These are phyloP conservation scores for Ambispora gerdemannii DNA, from an alignment of 192 early-diverging fungal species.

Conservation along the genomic window DNA sequence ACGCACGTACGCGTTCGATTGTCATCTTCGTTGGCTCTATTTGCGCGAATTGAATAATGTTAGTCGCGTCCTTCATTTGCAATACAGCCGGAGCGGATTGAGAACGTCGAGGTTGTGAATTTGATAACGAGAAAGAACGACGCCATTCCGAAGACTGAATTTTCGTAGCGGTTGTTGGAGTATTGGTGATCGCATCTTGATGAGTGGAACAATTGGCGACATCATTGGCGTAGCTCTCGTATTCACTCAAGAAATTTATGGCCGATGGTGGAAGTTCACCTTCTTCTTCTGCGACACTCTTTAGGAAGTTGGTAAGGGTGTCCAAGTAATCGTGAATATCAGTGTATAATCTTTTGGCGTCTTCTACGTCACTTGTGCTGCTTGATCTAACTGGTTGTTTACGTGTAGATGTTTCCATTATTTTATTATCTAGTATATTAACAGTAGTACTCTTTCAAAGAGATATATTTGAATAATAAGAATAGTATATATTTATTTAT, in stretches of 20 bases:
- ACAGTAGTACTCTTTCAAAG: too few relatives aligned
- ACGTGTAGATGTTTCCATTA: background rate
- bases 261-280: background rate
- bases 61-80: background rate
- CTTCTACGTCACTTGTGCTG: background rate
- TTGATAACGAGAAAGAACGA: background rate
- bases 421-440: too few relatives aligned
- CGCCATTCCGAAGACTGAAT: background rate
- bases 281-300: background rate
- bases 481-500: too few relatives aligned
- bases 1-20: background rate
- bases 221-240: constrained; percentile 1
- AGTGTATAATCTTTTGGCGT: constrained; percentile 2
- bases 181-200: background rate
- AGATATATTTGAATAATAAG: too few relatives aligned
- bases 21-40: background rate
- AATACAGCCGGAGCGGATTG: background rate
- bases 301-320: background rate
- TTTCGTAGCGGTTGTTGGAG: background rate
- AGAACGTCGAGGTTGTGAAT: background rate
- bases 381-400: background rate
- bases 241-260: background rate
- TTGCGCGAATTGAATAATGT: background rate
- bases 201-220: background rate
- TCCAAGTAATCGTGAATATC: constrained; percentile 17